Conservation (phyloP, 75 land plant species). For the Larix kaempferi region DNA sequence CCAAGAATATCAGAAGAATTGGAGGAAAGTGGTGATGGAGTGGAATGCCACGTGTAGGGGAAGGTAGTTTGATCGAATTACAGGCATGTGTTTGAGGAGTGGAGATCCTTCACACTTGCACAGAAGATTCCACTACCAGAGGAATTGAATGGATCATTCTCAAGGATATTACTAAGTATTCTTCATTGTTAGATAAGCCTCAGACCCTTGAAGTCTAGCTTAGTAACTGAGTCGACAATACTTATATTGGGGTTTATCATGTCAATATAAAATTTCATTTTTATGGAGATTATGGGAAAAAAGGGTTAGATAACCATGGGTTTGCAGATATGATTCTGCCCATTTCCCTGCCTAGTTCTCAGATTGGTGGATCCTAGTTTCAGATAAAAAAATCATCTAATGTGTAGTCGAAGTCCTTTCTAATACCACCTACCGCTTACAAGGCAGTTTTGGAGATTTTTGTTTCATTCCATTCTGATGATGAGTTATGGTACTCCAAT, state of each 20-base stretch:
- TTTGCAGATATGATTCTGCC: conserved; percentile 27
- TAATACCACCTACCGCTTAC: conserved; percentile 36
- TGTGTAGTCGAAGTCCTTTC: background rate
- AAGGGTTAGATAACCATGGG: background rate
- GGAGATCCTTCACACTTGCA: conserved; percentile 33
- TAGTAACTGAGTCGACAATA: conserved; percentile 16
- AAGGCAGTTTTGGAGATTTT: conserved; percentile 43
- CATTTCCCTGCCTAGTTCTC: conserved; percentile 18
- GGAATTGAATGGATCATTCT: conserved; percentile 27
- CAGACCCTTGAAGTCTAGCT: conserved; percentile 20
- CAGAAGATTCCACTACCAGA: conserved; percentile 23
- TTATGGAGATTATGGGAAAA: conserved; percentile 1
- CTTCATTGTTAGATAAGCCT: conserved; percentile 8
- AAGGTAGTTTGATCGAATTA: conserved; percentile 30
- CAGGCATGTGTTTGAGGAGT: conserved; percentile 32
- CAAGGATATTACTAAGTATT: conserved; percentile 32
- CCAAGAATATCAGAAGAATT: conserved; percentile 19
- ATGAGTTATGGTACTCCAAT: conserved; percentile 54
- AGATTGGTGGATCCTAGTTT: conserved; percentile 25
- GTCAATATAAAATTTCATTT: conserved; percentile 20
- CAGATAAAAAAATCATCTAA: conserved; percentile 14
- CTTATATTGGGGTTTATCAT: conserved; percentile 27
- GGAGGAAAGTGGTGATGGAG: conserved; percentile 18
- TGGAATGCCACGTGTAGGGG: conserved; percentile 20
- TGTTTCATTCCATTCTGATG: conserved; percentile 43